phyloP scores from a whole-genome alignment of 1,284 basidiomycete genomes.

The Rhodotorula sp. region DNA sequence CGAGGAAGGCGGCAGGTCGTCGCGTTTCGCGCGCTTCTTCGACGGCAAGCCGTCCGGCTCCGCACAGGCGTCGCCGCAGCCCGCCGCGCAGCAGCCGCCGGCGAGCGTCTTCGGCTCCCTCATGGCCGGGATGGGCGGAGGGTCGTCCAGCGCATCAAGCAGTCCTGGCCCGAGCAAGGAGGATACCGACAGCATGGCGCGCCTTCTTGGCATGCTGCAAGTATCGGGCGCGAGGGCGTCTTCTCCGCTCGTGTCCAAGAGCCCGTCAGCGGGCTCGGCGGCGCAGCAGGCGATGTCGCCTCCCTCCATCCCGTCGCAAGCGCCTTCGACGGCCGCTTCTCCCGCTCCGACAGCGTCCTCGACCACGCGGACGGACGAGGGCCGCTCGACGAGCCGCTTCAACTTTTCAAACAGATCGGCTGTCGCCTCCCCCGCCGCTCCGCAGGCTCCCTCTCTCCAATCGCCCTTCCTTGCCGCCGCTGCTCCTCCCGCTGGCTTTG shows the following conservation, averaged over 20 bases:
- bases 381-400: slow-evolving; percentile 25
- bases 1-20: slow-evolving; percentile 14
- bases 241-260: neutral
- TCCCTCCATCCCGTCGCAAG: neutral
- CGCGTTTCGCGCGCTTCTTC: slow-evolving; percentile 40
- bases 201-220: slow-evolving; percentile 41
- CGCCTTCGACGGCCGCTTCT: neutral
- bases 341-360: neutral
- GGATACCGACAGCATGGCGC: slow-evolving; percentile 38
- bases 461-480: neutral
- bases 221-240: slow-evolving; percentile 18
- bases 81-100: slow-evolving; percentile 1
- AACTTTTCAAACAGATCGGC: slow-evolving; percentile 20
- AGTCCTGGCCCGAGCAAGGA: slow-evolving; percentile 26
- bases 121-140: slow-evolving; percentile 9
- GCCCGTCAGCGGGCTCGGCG: neutral
- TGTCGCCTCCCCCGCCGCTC: neutral
- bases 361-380: neutral
- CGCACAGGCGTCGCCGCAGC: neutral
- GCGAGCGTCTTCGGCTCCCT: slow-evolving; percentile 30
- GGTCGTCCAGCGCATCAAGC: too few relatives aligned
- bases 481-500: slow-evolving; percentile 4
- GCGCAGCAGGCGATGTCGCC: neutral
- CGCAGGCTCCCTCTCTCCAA: neutral
- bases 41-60: slow-evolving; percentile 33